phyloP scores from a whole-genome alignment of 768 basidiomycete genomes.

The Hericium alpestre region DNA sequence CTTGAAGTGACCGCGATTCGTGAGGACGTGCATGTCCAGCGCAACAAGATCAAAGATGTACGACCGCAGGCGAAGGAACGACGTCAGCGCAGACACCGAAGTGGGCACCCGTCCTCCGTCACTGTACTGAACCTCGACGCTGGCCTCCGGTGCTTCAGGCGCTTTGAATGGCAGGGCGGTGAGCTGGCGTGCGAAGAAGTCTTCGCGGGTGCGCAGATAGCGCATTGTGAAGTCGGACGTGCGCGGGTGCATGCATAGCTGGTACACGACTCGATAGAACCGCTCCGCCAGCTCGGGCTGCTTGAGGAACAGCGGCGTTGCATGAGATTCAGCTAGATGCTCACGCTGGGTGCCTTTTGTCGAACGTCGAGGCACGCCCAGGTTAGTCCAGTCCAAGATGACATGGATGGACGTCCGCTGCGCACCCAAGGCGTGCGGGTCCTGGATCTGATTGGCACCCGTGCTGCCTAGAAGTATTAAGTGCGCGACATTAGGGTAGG shows the following conservation, averaged over 20 bases:
- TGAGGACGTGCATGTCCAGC: conserved; percentile 80
- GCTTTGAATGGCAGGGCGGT: conserved; percentile 58
- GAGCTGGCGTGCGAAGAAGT: conserved; percentile 85
- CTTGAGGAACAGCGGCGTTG: conserved; percentile 46
- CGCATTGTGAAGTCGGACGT: conserved; percentile 76
- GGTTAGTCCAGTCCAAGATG: conserved; percentile 65
- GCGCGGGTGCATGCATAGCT: conserved; percentile 77
- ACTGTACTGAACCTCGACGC: conserved; percentile 52
- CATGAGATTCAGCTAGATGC: conserved; percentile 19
- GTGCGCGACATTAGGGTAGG: conserved; percentile 80
- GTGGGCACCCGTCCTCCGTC: conserved; percentile 65
- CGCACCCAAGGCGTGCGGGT: conserved; percentile 66
- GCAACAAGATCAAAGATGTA: conserved; percentile 80
- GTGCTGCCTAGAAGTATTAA: conserved; percentile 67
- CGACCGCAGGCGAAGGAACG: conserved; percentile 76
- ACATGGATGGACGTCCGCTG: conserved; percentile 69
- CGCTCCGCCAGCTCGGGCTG: conserved; percentile 78
- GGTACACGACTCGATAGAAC: conserved; percentile 72
- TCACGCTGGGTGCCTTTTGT: conserved; percentile 31
- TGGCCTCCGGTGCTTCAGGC: conserved; percentile 39
- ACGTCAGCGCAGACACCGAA: conserved; percentile 53
- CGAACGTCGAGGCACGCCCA: conserved; percentile 54
- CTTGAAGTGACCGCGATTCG: conserved; percentile 66
- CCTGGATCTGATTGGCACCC: conserved; percentile 59
- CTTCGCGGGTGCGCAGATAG: conserved; percentile 78